Conservation (phyloP, 2,329 filamentous ascomycete genomes). For the Neoarthrinium moseri region DNA sequence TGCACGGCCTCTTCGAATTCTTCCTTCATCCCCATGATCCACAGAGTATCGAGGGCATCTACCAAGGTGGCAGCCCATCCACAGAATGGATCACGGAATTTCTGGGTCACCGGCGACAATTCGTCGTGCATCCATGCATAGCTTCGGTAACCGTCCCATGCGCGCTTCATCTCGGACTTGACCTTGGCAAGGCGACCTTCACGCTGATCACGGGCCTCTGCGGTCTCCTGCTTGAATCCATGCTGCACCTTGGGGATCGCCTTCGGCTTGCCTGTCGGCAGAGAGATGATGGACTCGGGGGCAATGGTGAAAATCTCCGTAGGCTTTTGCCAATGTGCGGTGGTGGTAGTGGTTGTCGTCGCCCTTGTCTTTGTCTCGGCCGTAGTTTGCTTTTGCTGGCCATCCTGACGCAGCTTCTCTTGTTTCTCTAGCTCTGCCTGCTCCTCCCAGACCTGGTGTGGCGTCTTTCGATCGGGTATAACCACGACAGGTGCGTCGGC, state of each 20-base stretch:
- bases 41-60: constrained; percentile 67
- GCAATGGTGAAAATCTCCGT: constrained; percentile 77
- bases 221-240: constrained; percentile 65
- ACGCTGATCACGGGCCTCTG: constrained; percentile 59
- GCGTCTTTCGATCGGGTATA: constrained; percentile 29
- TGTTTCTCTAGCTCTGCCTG: constrained; percentile 16
- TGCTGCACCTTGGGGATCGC: constrained; percentile 76
- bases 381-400: constrained; percentile 16
- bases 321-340: constrained; percentile 71
- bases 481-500: constrained; percentile 22
- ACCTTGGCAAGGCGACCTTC: constrained; percentile 64
- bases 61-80: constrained; percentile 70
- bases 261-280: constrained; percentile 72
- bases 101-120: constrained; percentile 68
- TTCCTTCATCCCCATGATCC: constrained; percentile 68
- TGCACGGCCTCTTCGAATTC: constrained; percentile 66
- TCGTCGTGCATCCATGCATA: constrained; percentile 88
- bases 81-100: constrained; percentile 77
- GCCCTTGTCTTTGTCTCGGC: constrained; percentile 20
- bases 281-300: constrained; percentile 65
- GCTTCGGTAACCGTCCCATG: constrained; percentile 80
- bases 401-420: constrained; percentile 13
- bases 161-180: constrained; percentile 70
- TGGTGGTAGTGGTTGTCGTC: constrained; percentile 19
- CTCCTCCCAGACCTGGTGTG: constrained; percentile 18